Conservation (phyloP, 192 early-diverging fungal species). For the Backusella liffmaniae region DNA sequence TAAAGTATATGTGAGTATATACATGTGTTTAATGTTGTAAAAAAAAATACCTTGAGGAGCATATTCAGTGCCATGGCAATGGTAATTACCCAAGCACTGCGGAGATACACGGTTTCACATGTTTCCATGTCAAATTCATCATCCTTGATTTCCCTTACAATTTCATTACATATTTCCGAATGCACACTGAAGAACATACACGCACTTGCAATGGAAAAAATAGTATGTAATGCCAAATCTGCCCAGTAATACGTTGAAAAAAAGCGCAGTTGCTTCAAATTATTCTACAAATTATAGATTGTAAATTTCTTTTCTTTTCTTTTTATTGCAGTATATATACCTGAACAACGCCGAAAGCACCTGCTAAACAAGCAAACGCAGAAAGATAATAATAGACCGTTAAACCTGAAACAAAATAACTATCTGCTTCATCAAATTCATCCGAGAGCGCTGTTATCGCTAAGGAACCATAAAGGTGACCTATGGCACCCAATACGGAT, state of each 20-base stretch:
- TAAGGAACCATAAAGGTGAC: constrained; percentile 24
- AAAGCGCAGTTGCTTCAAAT: constrained; percentile 23
- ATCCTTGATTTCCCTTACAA: constrained; percentile 17
- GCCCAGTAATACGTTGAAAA: constrained; percentile 30
- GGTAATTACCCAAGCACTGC: constrained; percentile 23
- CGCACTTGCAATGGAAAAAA: constrained; percentile 25
- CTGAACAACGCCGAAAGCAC: constrained; percentile 26
- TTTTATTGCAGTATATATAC: constrained; percentile 4
- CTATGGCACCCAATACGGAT: constrained; percentile 24
- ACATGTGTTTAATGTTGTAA: not conserved
- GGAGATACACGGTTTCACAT: constrained; percentile 25
- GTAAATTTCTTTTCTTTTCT: not conserved
- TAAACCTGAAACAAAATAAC: constrained; percentile 11
- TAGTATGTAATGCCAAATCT: constrained; percentile 25
- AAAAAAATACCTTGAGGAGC: constrained; percentile 19
- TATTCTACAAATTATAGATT: constrained; percentile 12
- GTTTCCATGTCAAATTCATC: constrained; percentile 25
- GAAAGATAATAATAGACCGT: constrained; percentile 27
- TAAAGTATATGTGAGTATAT: not conserved
- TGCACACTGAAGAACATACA: constrained; percentile 20
- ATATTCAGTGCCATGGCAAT: constrained; percentile 26
- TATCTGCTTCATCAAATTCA: constrained; percentile 17
- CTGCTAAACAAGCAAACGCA: constrained; percentile 27
- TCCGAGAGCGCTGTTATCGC: constrained; percentile 19
- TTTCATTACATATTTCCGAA: constrained; percentile 23